Evolutionary conservation across 495 filamentous ascomycete genomes (phyloP).

Genomic region (Neurospora cerealis): DNA sequence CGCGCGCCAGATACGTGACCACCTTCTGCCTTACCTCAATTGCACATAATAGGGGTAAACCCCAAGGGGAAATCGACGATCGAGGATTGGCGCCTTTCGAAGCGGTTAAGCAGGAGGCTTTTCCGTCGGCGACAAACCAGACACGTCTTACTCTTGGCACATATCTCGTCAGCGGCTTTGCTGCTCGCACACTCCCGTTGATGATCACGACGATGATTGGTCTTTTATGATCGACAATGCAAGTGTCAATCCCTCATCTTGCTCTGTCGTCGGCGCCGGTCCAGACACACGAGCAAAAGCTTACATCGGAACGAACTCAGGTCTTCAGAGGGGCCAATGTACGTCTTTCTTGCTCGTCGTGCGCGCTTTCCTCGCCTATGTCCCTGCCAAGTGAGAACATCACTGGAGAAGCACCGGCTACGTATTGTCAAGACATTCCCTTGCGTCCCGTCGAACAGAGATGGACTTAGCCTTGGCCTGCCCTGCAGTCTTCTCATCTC

Average conservation of each 20-base stretch:
- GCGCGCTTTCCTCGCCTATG: background rate
- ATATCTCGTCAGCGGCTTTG: background rate
- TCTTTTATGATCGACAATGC: background rate
- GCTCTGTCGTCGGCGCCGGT: background rate
- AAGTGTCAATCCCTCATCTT: background rate
- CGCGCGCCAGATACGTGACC: background rate
- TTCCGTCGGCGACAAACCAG: background rate
- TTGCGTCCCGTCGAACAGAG: background rate
- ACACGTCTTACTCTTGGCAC: background rate
- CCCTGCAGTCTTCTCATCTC: constrained; percentile 2
- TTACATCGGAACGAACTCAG: background rate
- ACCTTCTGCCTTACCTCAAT: background rate
- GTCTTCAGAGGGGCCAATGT: background rate
- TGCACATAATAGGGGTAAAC: background rate
- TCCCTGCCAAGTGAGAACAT: background rate
- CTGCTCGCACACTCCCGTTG: background rate
- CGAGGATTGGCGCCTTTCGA: background rate
- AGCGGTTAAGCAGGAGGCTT: background rate
- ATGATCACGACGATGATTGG: background rate
- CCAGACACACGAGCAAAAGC: background rate
- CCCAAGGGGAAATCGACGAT: background rate
- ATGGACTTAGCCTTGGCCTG: background rate
- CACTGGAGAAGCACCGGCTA: background rate
- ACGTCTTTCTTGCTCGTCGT: background rate
- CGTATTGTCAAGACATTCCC: background rate